Evolutionary conservation across 805 yeast species (phyloP), one percentile per base, ranked within the genome.

Genomic region (Saccharomyces eubayanus): DNA sequence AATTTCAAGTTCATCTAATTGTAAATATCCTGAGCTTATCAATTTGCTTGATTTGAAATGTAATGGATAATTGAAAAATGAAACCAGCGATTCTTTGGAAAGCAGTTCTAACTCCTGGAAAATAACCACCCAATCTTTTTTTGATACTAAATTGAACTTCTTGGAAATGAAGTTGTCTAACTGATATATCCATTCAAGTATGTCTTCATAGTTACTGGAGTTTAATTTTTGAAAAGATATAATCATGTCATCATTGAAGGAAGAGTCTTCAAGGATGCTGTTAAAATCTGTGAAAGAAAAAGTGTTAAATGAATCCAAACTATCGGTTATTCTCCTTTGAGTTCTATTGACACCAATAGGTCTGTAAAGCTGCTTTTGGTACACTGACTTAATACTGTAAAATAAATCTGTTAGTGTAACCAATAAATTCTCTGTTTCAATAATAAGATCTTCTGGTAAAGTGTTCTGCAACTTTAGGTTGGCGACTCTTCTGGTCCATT

Each of bases 61-160:
- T 21, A 58, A 52, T 28, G 69, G 59, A 47, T 63, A 65, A 10
- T 58, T 55, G 64, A 86, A 84, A 54, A 89, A 71, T 8, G 84
- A 78, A 10, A 80, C 70, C 31, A 78, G 66, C 0, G 83, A 76
- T 49, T 78, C 82, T 24, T 81, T 80, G 28, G 84, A 80, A 55
- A 85, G 84, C 31, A 80, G 72, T 65, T 91, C 97, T 47, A 92
- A 69, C 0, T 84, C 70, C 62, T 89, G 92, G 65, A 81, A 87
- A 3, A 85, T 79, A 53, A 78, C 77, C 51, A 89, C 74, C 97
- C 97, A 92, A 61, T 91, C 96, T 55, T 79, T 80, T 11, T 82
- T 68, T 11, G 81, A 77, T 2, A 62, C 61, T 27, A 66, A 51
- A 14, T 57, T 73, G 64, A 85, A 83, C 31, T 85, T 74, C 3